These are phyloP conservation scores for Macrolepiota fuliginosa DNA, from an alignment of 768 basidiomycete species.

Conservation along the genomic window DNA sequence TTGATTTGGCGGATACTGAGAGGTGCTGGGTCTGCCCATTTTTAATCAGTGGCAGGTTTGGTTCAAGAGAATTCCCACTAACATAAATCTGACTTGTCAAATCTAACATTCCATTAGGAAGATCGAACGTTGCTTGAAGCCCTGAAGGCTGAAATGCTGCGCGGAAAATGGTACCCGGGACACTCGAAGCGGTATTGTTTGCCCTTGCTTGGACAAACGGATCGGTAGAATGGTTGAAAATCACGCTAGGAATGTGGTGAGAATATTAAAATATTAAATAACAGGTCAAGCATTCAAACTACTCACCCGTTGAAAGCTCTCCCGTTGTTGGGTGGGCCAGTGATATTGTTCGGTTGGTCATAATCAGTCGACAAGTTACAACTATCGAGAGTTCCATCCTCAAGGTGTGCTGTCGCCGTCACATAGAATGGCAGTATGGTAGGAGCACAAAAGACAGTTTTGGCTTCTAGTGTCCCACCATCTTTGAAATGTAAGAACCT, in stretches of 20 bases:
- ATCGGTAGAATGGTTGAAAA: conserved; percentile 38
- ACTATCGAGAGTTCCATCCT: conserved; percentile 36
- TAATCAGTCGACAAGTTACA: conserved; percentile 31
- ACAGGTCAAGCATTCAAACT: neutral
- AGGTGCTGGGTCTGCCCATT: conserved; percentile 50
- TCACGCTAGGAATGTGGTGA: conserved; percentile 28
- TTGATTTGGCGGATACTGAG: conserved; percentile 49
- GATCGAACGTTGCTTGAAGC: conserved; percentile 42
- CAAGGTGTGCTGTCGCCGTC: conserved; percentile 39
- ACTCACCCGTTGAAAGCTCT: conserved; percentile 59
- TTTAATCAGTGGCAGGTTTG: neutral
- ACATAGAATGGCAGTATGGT: conserved; percentile 43
- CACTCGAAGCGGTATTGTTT: conserved; percentile 42
- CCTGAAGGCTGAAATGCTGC: conserved; percentile 45
- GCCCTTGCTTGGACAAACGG: conserved; percentile 53
- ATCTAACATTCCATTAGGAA: conserved; percentile 49
- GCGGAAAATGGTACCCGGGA: conserved; percentile 61
- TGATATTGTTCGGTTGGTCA: conserved; percentile 47
- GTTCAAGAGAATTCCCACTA: conserved; percentile 19
- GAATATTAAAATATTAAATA: neutral
- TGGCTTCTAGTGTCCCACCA: conserved; percentile 34
- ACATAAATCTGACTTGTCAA: conserved; percentile 53
- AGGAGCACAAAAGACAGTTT: conserved; percentile 58
- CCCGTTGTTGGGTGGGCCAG: conserved; percentile 42
- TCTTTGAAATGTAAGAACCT: conserved; percentile 40